Percentiles rank a stretch among this genome's conserved stretches.
These are phyloP conservation scores for Akanthomyces uredinophilus DNA, from an alignment of 2,329 filamentous ascomycete genomes.

Conservation along the genomic window DNA sequence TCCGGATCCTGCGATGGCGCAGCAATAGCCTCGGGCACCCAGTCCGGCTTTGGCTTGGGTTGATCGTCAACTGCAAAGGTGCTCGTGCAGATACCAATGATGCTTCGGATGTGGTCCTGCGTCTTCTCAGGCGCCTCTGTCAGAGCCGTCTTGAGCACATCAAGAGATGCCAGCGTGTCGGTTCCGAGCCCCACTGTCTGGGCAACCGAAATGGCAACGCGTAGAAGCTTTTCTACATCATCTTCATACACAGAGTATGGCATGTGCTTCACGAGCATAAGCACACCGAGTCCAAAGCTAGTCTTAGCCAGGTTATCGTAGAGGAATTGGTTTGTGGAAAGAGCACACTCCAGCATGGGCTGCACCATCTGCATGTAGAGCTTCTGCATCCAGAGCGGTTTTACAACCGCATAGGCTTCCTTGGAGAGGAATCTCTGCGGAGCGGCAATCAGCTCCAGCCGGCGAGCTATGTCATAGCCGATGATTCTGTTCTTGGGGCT, in stretches of 20 bases:
- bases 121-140: constrained; percentile 40
- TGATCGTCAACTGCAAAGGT: constrained; percentile 30
- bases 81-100: constrained; percentile 41
- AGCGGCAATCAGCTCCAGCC: constrained; percentile 38
- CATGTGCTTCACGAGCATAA: constrained; percentile 47
- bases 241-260: constrained; percentile 47
- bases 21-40: constrained; percentile 27
- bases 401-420: constrained; percentile 39
- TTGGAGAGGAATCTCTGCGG: constrained; percentile 34
- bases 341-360: constrained; percentile 40
- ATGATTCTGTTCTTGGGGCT: constrained; percentile 29
- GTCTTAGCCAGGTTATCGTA: constrained; percentile 26
- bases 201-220: constrained; percentile 44
- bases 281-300: constrained; percentile 42
- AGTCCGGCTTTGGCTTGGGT: constrained; percentile 23
- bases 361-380: constrained; percentile 42
- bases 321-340: constrained; percentile 19
- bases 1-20: constrained; percentile 17
- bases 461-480: constrained; percentile 37
- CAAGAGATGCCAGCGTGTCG: constrained; percentile 44
- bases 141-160: constrained; percentile 45
- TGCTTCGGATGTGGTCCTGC: constrained; percentile 42
- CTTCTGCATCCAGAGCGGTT: constrained; percentile 45
- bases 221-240: constrained; percentile 42
- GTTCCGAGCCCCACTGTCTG: constrained; percentile 35